Evolutionary conservation across 164 flowering plant species (phyloP), one percentile per base, ranked within the genome.

Genomic region (Nymphaea thermarum): DNA sequence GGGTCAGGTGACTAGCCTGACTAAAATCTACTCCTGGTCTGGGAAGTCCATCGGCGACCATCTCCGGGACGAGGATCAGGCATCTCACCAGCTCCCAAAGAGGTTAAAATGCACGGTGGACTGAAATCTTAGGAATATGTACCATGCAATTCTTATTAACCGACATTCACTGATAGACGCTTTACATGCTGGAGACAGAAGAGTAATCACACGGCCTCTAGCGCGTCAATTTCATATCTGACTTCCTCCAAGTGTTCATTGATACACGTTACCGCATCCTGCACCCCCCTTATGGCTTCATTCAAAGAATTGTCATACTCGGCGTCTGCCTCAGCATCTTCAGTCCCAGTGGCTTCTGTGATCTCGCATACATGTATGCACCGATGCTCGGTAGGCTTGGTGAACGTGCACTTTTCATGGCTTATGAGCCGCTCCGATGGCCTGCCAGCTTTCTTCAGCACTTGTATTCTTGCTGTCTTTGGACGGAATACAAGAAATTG

Each of bases 321-420:
- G 2, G 98, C 96, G 76, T 91, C 91, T 42, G 87, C 93, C 73
- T 94, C 99, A 18, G 96, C 96, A 62, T 94, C 99, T 75, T 91
- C 96, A 14, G 97, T 91, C 67, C 96, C 99, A 53, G 84, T 80
- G 59, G 86, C 93, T 70, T 86, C 89, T 7, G 96, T 89, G 71
- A 89, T 84, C 83, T 91, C 90, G 64, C 82, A 91, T 53, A 91
- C 82, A 70, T 89, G 95, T 65, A 82, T 77, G 59, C 97, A 91
- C 67, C 84, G 84, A 43, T 91, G 97, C 67, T 80, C 79, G 67
- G 73, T 74, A 73, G 87, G 83, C 66, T 77, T 78, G 70, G 75
- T 79, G 72, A 81, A 89, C 71, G 68, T 83, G 80, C 98, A 94
- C 66, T 83, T 78, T 62, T 82, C 91, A 44, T 91, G 98, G 73